Base-by-base conservation (phyloP, 148 eudicot species). In the Drosera capensis region DNA sequence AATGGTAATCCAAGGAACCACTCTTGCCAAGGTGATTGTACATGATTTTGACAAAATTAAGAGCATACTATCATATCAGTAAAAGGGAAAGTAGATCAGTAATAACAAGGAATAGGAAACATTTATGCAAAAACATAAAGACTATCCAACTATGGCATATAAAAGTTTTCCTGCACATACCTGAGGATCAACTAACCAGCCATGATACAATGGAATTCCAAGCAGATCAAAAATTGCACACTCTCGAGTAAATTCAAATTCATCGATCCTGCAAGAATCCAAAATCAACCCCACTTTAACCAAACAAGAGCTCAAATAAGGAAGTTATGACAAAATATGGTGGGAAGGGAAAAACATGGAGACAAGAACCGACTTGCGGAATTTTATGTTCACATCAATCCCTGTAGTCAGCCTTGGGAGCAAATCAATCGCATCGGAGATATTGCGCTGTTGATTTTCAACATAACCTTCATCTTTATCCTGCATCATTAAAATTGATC, bases 181-280 rank as follows among this genome's bases (percentile, higher is more conserved):
- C 92, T 88, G 94, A 29, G 92, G 84, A 75, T 88, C 97, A 62
- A 88, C 75, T 49, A 88, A 68, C 97, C 97, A 88, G 43, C 97
- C 97, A 71, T 88, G 94, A 55, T 78, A 88, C 14, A 88, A 73
- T 14, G 97, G 92, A 54, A 88, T 88, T 56, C 78, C 94, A 69
- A 88, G 49, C 43, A 88, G 74, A 64, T 88, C 92, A 65, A 83
- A 88, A 61, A 88, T 88, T 45, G 97, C 86, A 65, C 92, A 88
- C 74, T 88, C 97, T 2, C 48, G 76, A 36, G 97, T 88, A 59
- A 88, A 88, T 67, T 88, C 97, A 67, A 88, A 88, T 62, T 83
- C 97, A 73, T 68, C 73, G 65, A 88, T 80, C 71, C 97, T 88
- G 74, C 59, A 58, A 61, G 40, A 7, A 26, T 18, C 8, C 11